Conservation (phyloP, 169 alveolate genomes). For the Blepharisma undulans region DNA sequence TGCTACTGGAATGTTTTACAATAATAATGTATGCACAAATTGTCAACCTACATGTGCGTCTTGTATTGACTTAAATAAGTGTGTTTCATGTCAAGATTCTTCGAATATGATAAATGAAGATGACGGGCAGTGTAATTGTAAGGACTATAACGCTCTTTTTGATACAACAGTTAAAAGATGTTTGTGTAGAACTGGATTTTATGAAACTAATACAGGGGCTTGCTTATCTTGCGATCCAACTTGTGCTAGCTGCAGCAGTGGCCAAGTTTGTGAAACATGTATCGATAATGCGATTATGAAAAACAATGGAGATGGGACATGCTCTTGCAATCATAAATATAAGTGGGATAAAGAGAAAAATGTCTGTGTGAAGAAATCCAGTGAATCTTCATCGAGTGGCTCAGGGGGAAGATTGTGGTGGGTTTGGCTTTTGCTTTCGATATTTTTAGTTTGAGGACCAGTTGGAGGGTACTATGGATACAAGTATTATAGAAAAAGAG, state of each 20-base stretch:
- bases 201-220: neutral
- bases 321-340: neutral
- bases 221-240: neutral
- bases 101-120: neutral
- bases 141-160: neutral
- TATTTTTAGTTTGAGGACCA: neutral
- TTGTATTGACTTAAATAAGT: neutral
- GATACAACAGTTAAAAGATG: neutral
- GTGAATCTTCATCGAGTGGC: neutral
- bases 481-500: neutral
- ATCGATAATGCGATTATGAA: neutral
- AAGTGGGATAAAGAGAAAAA: neutral
- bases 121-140: neutral
- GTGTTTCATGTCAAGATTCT: neutral
- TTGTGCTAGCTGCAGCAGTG: neutral
- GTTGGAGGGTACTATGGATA: neutral
- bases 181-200: neutral
- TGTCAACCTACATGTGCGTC: neutral
- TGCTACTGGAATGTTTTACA: neutral
- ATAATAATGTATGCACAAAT: neutral
- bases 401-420: neutral
- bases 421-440: neutral
- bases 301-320: neutral
- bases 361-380: neutral
- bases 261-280: neutral